phyloP scores from a whole-genome alignment of 257 asterid genomes.

The Catharanthus roseus region DNA sequence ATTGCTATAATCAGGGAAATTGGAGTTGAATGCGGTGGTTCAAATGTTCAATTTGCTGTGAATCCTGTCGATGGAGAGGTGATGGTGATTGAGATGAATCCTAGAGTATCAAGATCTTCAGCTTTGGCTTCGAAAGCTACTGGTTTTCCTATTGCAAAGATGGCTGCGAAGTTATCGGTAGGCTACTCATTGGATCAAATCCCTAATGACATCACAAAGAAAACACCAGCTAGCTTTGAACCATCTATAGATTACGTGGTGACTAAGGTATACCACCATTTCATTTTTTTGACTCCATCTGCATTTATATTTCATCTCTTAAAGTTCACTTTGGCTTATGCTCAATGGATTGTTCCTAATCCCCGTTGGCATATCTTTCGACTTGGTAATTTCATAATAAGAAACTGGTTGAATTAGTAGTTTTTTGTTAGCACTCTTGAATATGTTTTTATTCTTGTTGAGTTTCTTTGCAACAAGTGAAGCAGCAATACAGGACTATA shows the following conservation, averaged over 20 bases:
- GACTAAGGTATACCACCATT: slow-evolving; percentile 43
- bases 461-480: not conserved
- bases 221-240: slow-evolving; percentile 99
- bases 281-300: slow-evolving; percentile 5
- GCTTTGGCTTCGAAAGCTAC: slow-evolving; percentile 98
- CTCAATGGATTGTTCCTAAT: not conserved
- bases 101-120: slow-evolving; percentile 94
- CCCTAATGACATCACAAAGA: slow-evolving; percentile 94
- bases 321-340: not conserved
- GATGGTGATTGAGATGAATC: slow-evolving; percentile 98
- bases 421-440: not conserved
- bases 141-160: slow-evolving; percentile 97
- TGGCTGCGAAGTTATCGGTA: slow-evolving; percentile 96
- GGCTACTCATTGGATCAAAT: slow-evolving; percentile 95
- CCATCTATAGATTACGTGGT: slow-evolving; percentile 90
- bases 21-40: slow-evolving; percentile 99
- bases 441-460: not conserved
- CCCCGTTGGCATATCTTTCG: not conserved
- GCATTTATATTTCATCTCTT: not conserved
- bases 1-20: slow-evolving; percentile 96
- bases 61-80: slow-evolving; percentile 97
- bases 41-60: slow-evolving; percentile 92
- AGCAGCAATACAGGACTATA: not conserved
- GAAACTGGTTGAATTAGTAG: not conserved
- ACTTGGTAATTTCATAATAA: not conserved